phyloP scores from a whole-genome alignment of 495 filamentous ascomycete species.

The Tetracladium setigerum region DNA sequence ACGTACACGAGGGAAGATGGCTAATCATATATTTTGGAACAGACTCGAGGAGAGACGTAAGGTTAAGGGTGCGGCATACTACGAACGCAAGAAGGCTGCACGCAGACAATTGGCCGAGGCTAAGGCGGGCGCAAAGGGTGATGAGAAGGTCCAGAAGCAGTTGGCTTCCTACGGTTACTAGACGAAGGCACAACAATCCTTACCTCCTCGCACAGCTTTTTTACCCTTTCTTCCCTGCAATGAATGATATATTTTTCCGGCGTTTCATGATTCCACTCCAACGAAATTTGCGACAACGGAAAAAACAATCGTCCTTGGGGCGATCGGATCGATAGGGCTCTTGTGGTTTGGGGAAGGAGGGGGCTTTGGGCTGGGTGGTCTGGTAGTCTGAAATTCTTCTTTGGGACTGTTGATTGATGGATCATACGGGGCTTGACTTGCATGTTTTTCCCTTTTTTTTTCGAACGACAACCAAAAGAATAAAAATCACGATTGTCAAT shows the following conservation, averaged over 20 bases:
- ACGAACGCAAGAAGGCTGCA: constrained; percentile 97
- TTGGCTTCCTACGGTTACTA: constrained; percentile 51
- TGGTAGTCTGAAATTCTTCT: too few relatives aligned
- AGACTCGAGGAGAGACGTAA: constrained; percentile 99
- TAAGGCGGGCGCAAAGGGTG: constrained; percentile 83
- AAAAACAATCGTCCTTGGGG: too few relatives aligned
- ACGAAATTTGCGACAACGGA: too few relatives aligned
- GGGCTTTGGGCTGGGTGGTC: too few relatives aligned
- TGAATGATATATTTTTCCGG: neutral
- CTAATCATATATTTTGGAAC: constrained; percentile 3
- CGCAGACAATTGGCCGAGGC: constrained; percentile 84
- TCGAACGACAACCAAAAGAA: too few relatives aligned
- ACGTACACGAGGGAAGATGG: neutral
- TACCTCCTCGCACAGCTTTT: neutral
- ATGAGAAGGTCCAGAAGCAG: constrained; percentile 52
- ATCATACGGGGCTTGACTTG: too few relatives aligned
- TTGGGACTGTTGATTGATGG: too few relatives aligned
- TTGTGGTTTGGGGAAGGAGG: too few relatives aligned
- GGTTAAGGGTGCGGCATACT: constrained; percentile 98
- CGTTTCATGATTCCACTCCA: too few relatives aligned
- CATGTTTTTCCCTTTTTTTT: too few relatives aligned
- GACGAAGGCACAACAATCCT: neutral
- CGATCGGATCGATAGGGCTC: too few relatives aligned
- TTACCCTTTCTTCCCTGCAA: neutral
- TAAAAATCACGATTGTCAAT: too few relatives aligned